These are phyloP conservation scores for Euphorbia lathyris DNA, from an alignment of 345 rosid species.

Conservation along the genomic window DNA sequence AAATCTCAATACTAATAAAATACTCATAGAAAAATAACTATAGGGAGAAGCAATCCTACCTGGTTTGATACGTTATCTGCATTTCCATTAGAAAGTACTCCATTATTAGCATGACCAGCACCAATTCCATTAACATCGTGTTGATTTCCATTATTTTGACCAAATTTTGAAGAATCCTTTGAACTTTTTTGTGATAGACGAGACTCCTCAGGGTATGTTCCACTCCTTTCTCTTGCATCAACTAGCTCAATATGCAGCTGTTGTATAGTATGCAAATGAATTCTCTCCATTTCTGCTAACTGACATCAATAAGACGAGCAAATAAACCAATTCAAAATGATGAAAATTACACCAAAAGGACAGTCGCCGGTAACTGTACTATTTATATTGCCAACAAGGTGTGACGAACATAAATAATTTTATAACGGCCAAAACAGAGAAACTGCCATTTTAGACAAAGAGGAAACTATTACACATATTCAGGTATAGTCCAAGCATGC, in stretches of 20 bases:
- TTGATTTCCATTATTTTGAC: conserved; percentile 51
- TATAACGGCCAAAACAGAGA: neutral
- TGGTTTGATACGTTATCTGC: conserved; percentile 43
- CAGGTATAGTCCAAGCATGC: neutral
- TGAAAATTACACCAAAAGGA: neutral
- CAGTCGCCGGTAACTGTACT: neutral
- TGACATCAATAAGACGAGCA: conserved; percentile 31
- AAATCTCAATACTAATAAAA: neutral
- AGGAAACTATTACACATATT: neutral
- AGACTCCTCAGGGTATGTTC: conserved; percentile 56
- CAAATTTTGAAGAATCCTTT: conserved; percentile 50
- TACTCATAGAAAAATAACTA: neutral
- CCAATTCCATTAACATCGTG: conserved; percentile 46
- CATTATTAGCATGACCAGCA: conserved; percentile 30
- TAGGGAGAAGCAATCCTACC: conserved; percentile 35
- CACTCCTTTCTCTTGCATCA: conserved; percentile 64
- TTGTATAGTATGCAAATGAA: conserved; percentile 73
- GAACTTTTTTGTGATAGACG: conserved; percentile 44
- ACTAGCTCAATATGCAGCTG: conserved; percentile 87
- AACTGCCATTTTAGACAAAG: neutral
- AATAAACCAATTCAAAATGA: conserved; percentile 18
- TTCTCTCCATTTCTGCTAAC: conserved; percentile 90
- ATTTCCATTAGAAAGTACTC: conserved; percentile 48
- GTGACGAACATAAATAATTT: neutral
- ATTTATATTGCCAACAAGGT: neutral